A percentile compares a stretch with the other conserved stretches of the same genome.
phyloP scores from a whole-genome alignment of 768 basidiomycete genomes.

The Tylopilus sp. region DNA sequence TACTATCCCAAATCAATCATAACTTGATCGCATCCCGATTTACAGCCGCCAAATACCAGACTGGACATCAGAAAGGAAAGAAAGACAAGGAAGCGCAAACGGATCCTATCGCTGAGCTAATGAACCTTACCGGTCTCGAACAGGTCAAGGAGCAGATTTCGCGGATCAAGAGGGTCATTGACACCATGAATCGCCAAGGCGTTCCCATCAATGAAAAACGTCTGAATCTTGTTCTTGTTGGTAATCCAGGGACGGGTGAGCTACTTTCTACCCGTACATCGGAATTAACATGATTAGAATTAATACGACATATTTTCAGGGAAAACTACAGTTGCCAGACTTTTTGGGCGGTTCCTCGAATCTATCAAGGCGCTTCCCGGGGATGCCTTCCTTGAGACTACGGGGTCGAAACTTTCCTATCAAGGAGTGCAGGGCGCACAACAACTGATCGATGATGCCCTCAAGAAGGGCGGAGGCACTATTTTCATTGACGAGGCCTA shows the following conservation, averaged over 20 bases:
- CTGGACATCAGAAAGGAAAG: no score
- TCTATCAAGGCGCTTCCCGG: constrained; percentile 55
- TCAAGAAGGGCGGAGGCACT: constrained; percentile 57
- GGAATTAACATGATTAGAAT: no score
- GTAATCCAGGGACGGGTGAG: constrained; percentile 74
- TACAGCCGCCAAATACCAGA: no score
- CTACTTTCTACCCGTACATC: neutral
- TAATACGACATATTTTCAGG: constrained; percentile 37
- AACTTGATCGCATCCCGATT: no score
- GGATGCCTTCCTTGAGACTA: constrained; percentile 55
- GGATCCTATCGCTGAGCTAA: constrained; percentile 55
- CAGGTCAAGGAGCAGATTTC: constrained; percentile 59
- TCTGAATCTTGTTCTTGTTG: constrained; percentile 59
- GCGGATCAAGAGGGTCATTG: constrained; percentile 57
- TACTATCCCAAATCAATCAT: no score
- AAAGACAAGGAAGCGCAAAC: constrained; percentile 48
- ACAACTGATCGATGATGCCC: constrained; percentile 47
- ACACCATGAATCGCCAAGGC: constrained; percentile 50
- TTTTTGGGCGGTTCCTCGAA: constrained; percentile 61
- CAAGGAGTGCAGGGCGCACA: constrained; percentile 55
- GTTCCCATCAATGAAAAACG: constrained; percentile 51
- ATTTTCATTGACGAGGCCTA: constrained; percentile 78
- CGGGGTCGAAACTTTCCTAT: constrained; percentile 56
- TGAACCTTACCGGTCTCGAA: constrained; percentile 69
- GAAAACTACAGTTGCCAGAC: constrained; percentile 67